Conservation (phyloP, 768 basidiomycete species). For the Rickenella mellea region DNA sequence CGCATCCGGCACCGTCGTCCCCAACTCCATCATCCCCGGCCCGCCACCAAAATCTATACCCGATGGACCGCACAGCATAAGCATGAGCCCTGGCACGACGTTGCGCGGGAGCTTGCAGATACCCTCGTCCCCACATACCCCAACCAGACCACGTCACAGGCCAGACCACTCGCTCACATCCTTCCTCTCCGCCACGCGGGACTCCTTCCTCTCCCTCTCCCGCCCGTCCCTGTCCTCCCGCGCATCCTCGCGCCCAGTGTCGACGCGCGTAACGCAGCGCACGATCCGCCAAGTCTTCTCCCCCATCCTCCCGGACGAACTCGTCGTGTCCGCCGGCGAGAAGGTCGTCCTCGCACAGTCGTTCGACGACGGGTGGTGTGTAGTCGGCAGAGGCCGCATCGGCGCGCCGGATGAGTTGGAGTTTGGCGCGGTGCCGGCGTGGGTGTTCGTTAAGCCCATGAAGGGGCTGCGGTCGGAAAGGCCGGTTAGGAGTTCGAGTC, state of each 20-base stretch:
- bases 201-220: conserved; percentile 10
- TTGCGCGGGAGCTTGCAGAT: conserved; percentile 15
- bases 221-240: not conserved
- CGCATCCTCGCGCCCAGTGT: conserved; percentile 8
- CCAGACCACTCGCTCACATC: conserved; percentile 7
- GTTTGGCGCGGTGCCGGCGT: conserved; percentile 65
- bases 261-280: conserved; percentile 18
- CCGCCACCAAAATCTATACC: conserved; percentile 14
- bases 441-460: conserved; percentile 62
- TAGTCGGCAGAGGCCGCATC: conserved; percentile 47
- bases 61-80: conserved; percentile 18
- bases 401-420: conserved; percentile 36
- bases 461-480: conserved; percentile 51
- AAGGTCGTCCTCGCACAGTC: conserved; percentile 51
- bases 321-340: conserved; percentile 50
- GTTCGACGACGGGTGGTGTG: conserved; percentile 77
- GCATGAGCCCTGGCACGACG: conserved; percentile 13
- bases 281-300: conserved; percentile 57
- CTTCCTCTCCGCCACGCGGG: conserved; percentile 11
- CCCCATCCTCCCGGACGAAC: conserved; percentile 68
- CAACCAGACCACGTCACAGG: not conserved
- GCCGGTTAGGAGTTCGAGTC: conserved; percentile 51
- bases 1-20: conserved; percentile 7
- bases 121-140: too few species aligned
- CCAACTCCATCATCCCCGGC: conserved; percentile 10